phyloP scores from a whole-genome alignment of 345 rosid species.

The Lepidium sativum region DNA sequence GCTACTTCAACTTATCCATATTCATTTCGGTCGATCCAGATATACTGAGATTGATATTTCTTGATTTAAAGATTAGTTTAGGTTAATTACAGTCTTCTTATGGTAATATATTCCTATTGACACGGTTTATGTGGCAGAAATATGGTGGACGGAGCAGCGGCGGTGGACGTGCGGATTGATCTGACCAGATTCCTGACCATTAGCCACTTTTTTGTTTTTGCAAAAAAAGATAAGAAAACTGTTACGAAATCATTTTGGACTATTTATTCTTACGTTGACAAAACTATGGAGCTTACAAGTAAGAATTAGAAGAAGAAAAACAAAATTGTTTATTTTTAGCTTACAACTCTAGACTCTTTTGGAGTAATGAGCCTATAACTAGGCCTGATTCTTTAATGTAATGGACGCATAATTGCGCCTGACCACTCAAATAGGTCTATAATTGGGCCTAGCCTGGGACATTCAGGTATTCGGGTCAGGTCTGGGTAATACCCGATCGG shows the following conservation, averaged over 20 bases:
- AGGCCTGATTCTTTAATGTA: too few relatives aligned
- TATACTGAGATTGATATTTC: background rate
- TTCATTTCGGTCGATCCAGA: background rate
- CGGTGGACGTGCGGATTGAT: slow-evolving; percentile 40
- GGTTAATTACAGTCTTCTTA: background rate
- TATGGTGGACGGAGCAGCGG: slow-evolving; percentile 53
- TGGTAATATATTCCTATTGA: background rate
- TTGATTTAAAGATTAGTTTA: background rate
- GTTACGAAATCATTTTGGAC: slow-evolving; percentile 9
- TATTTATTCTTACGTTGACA: background rate
- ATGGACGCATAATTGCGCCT: too few relatives aligned
- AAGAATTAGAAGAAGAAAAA: background rate
- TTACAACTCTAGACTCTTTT: too few relatives aligned
- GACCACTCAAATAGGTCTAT: too few relatives aligned
- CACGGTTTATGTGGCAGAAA: slow-evolving; percentile 29
- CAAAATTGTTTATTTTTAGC: too few relatives aligned
- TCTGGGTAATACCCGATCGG: too few relatives aligned
- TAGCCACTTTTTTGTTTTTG: slow-evolving; percentile 13
- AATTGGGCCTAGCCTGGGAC: too few relatives aligned
- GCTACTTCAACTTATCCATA: background rate
- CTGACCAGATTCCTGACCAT: background rate
- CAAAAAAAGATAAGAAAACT: background rate
- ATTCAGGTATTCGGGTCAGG: too few relatives aligned
- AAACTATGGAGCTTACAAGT: slow-evolving; percentile 3
- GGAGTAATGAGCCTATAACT: too few relatives aligned